These are phyloP conservation scores for Vitis labrusca DNA, from an alignment of 164 flowering plant genomes.

Conservation along the genomic window DNA sequence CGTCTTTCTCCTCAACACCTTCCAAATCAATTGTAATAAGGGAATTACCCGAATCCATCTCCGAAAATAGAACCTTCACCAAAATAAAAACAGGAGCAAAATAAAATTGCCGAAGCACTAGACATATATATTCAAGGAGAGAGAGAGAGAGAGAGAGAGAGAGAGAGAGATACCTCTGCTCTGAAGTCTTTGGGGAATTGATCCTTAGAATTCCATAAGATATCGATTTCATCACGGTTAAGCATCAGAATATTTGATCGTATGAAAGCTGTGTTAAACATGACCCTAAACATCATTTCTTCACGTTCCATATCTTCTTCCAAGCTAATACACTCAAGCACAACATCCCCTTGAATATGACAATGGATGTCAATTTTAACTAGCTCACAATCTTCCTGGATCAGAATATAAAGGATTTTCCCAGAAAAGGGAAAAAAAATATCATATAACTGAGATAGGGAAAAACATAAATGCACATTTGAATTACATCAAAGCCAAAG, in stretches of 20 bases:
- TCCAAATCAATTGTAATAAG: slow-evolving; percentile 49
- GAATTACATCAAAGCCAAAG: not conserved
- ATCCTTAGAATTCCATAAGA: slow-evolving; percentile 57
- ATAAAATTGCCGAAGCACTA: not conserved
- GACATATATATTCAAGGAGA: not conserved
- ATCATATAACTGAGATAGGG: not conserved
- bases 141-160: not conserved
- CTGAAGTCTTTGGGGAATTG: slow-evolving; percentile 57
- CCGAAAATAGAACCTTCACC: slow-evolving; percentile 59
- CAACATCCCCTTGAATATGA: slow-evolving; percentile 67
- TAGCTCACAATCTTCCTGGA: slow-evolving; percentile 60
- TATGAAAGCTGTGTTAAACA: slow-evolving; percentile 73
- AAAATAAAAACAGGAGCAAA: slow-evolving; percentile 10
- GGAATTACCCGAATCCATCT: slow-evolving; percentile 50
- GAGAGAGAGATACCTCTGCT: slow-evolving; percentile 44
- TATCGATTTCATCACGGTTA: slow-evolving; percentile 64
- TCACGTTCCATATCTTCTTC: slow-evolving; percentile 45
- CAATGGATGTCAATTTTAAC: slow-evolving; percentile 69
- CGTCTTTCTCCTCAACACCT: slow-evolving; percentile 66
- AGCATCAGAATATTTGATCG: slow-evolving; percentile 67
- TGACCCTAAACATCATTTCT: slow-evolving; percentile 59
- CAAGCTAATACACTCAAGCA: slow-evolving; percentile 59
- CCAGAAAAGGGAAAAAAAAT: not conserved
- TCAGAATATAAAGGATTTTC: slow-evolving; percentile 8
- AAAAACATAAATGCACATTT: not conserved